phyloP scores from a whole-genome alignment of 371 early-diverging fungal genomes.

The Mucor circinelloides region DNA sequence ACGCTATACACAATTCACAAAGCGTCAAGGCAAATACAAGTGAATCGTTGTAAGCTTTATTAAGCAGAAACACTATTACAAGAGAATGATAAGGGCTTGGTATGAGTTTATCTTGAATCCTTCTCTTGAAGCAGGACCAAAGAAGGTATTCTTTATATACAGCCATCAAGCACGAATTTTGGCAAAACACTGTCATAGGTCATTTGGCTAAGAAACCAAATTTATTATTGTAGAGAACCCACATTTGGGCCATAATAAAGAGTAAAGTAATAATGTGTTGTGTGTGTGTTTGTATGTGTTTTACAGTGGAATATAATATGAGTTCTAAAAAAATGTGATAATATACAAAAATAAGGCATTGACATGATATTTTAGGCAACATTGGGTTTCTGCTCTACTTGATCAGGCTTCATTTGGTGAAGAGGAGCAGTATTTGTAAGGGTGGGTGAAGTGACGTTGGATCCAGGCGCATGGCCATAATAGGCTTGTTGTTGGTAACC shows the following conservation, averaged over 20 bases:
- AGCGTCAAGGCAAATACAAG: too few relatives aligned
- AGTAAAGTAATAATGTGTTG: neutral
- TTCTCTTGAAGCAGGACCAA: too few relatives aligned
- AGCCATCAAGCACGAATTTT: too few relatives aligned
- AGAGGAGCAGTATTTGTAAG: conserved; percentile 6
- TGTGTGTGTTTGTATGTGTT: neutral
- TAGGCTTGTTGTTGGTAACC: conserved; percentile 5
- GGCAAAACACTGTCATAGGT: too few relatives aligned
- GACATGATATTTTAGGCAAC: conserved; percentile 14
- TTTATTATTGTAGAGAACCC: too few relatives aligned
- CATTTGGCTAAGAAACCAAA: too few relatives aligned
- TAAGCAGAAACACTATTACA: too few relatives aligned
- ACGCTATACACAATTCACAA: too few relatives aligned
- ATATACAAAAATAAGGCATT: conserved; percentile 3
- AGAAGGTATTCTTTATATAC: too few relatives aligned
- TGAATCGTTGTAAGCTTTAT: too few relatives aligned
- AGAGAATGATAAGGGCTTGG: too few relatives aligned
- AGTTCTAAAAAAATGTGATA: neutral
- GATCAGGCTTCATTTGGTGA: conserved; percentile 31
- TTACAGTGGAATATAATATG: neutral
- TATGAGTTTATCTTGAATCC: too few relatives aligned
- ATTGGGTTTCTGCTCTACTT: conserved; percentile 38
- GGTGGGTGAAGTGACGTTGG: conserved; percentile 17
- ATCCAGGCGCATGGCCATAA: conserved; percentile 3
- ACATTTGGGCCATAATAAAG: neutral